phyloP scores from a whole-genome alignment of 768 basidiomycete species.

The Tulasnella sp. region DNA sequence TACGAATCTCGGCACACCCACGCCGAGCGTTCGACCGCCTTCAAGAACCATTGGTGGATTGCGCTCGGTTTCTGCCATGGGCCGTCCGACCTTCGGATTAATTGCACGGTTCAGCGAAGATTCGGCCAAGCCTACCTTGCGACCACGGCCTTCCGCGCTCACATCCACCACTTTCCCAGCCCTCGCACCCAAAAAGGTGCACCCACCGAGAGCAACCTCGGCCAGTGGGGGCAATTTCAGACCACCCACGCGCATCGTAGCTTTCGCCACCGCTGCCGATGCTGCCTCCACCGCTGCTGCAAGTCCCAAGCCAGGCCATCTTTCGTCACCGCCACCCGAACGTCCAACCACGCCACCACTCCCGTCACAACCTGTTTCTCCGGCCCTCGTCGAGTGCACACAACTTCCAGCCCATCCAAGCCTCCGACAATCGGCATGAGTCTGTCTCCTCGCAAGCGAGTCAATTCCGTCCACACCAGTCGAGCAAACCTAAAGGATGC shows the following conservation, averaged over 20 bases:
- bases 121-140: neutral
- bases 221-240: neutral
- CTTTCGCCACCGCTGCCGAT: neutral
- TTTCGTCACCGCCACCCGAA: neutral
- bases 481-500: neutral
- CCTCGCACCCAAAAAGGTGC: neutral
- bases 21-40: neutral
- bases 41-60: too few species aligned
- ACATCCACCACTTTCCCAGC: neutral
- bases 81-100: too few species aligned
- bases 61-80: too few species aligned
- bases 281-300: neutral
- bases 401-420: constrained; percentile 6
- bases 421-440: neutral
- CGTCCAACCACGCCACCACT: constrained; percentile 3
- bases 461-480: neutral
- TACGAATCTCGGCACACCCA: neutral
- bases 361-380: neutral
- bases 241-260: neutral
- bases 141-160: neutral
- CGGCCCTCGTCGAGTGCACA: neutral
- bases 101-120: too few species aligned
- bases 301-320: neutral
- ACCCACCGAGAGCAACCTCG: neutral
- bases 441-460: neutral